phyloP scores from a whole-genome alignment of 75 land plant genomes.

The Picea sitchensis region DNA sequence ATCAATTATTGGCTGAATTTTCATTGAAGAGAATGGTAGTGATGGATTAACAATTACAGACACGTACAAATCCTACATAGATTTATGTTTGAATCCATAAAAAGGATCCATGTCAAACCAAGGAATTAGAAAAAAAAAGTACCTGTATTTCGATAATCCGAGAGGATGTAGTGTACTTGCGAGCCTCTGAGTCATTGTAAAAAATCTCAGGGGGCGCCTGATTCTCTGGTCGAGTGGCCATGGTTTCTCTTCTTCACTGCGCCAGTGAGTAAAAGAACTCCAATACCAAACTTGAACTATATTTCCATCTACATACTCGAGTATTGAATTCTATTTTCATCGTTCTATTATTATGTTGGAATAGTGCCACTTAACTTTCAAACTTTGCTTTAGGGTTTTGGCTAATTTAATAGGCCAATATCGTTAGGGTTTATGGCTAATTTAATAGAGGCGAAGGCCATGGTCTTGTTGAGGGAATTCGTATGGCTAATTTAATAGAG shows the following conservation, averaged over 20 bases:
- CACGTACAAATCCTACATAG: neutral
- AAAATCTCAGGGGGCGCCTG: constrained; percentile 95
- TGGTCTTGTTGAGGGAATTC: too few species aligned
- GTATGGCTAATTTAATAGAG: too few species aligned
- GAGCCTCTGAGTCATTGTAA: constrained; percentile 86
- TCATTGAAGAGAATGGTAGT: neutral
- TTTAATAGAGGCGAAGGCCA: too few species aligned
- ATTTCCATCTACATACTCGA: too few species aligned
- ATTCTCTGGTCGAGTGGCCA: constrained; percentile 77
- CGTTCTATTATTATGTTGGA: too few species aligned
- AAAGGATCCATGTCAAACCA: neutral
- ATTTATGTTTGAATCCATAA: neutral
- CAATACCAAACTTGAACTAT: too few species aligned
- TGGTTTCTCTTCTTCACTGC: neutral
- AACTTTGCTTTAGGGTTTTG: too few species aligned
- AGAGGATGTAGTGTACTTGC: constrained; percentile 96
- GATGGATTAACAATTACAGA: neutral
- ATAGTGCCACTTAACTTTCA: too few species aligned
- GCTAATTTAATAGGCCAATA: too few species aligned
- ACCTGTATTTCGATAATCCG: constrained; percentile 95
- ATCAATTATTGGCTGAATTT: neutral
- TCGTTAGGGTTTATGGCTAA: too few species aligned
- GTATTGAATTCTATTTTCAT: too few species aligned
- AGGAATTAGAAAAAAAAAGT: neutral
- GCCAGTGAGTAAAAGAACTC: too few species aligned